Evolutionary conservation across 2,329 filamentous ascomycete genomes (phyloP).

Genomic region (Cytospora paraplurivora): DNA sequence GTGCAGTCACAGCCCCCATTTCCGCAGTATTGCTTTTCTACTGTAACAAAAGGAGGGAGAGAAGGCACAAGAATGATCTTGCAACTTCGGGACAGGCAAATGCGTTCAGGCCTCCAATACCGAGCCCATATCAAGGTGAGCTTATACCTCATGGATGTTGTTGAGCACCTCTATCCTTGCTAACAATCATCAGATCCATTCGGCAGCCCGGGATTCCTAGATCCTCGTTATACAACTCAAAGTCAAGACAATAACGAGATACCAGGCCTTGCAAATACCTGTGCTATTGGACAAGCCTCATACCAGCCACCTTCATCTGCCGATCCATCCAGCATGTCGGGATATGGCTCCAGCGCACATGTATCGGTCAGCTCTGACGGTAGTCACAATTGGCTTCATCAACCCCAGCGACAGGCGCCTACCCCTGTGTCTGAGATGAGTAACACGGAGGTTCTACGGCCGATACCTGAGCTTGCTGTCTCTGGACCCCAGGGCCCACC

Average conservation of each 20-base stretch:
- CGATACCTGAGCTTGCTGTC: constrained; percentile 22
- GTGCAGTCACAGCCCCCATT: constrained; percentile 20
- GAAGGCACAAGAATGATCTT: background rate
- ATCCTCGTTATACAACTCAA: background rate
- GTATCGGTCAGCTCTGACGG: constrained; percentile 21
- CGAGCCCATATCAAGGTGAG: constrained; percentile 26
- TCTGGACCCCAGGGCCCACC: background rate
- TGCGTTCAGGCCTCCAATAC: constrained; percentile 10
- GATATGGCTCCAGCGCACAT: background rate
- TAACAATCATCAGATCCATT: constrained; percentile 6
- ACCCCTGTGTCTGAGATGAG: constrained; percentile 24
- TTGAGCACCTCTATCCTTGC: background rate
- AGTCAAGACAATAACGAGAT: constrained; percentile 13
- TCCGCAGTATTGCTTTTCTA: constrained; percentile 7
- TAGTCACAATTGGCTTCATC: constrained; percentile 1
- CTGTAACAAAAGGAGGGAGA: constrained; percentile 3
- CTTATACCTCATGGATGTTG: background rate
- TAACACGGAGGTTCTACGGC: background rate
- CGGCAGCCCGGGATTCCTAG: background rate
- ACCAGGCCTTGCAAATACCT: background rate
- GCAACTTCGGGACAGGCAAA: background rate
- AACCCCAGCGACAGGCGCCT: constrained; percentile 1
- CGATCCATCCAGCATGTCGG: constrained; percentile 20
- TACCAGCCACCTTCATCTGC: constrained; percentile 17
- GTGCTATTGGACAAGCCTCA: background rate